Evolutionary conservation across 768 basidiomycete genomes (phyloP), one percentile per base, ranked within the genome.

Genomic region (Exidia glandulosa): DNA sequence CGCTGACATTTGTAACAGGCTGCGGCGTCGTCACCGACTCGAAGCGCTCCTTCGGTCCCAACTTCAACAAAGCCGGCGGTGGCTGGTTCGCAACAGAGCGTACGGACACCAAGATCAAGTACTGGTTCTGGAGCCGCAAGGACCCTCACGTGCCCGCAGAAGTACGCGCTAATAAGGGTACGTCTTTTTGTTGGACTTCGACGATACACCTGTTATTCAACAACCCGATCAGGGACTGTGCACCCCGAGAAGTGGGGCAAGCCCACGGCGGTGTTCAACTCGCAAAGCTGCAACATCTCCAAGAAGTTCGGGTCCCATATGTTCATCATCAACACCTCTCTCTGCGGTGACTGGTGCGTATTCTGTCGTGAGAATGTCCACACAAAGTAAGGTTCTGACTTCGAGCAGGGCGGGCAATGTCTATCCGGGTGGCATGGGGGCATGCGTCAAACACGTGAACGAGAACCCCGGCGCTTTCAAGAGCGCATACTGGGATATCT

Each of bases 41-140:
- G 76, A 52, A 70, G 1, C 70, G 75, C 61, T 83, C 78, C 65
- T 86, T 77, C 64, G 85, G 85, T 1, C 78, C 83, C 2, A 66
- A 66, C 2, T 82, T 87, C 71, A 86, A 87, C 66, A 61, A 58
- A 41, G 74, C 75, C 45, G 83, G 84, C 5, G 86, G 85, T 27
- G 85, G 85, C 63, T 85, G 80, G 81, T 64, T 62, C 52, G 64
- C 63, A 5, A 62, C 64, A 61, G 63, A 65, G 56, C 58, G 63
- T 19, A 64, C 63, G 36, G 57, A 59, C 14, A 56, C 60, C 29
- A 59, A 34, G 16, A 61, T 66, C 29, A 37, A 60, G 12, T 34
- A 65, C 33, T 61, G 61, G 34, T 58, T 45, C 41, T 45, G 41
- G 41, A 45, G 41, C 41, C 9, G 19, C 12, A 19, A 12, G 41